phyloP scores from a whole-genome alignment of 2,329 filamentous ascomycete species.

The Curvularia eragrostidis region DNA sequence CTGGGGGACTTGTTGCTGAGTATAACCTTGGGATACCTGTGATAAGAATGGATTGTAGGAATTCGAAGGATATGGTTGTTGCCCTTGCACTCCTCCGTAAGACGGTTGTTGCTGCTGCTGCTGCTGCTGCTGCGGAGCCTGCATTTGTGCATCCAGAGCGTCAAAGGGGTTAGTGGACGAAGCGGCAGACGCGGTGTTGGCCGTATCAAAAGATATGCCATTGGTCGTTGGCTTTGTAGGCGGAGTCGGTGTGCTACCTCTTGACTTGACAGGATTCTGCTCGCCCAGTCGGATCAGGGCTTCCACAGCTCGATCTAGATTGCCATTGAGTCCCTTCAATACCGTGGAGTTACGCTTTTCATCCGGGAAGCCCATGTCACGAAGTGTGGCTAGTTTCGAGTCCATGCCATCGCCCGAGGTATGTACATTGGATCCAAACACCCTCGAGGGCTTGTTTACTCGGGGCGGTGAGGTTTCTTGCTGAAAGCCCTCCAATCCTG shows the following conservation, averaged over 20 bases:
- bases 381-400: slow-evolving; percentile 75
- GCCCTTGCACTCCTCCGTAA: too few relatives aligned
- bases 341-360: slow-evolving; percentile 80
- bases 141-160: slow-evolving; percentile 46
- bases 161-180: slow-evolving; percentile 55
- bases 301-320: slow-evolving; percentile 85
- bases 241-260: slow-evolving; percentile 58
- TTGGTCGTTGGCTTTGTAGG: slow-evolving; percentile 59
- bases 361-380: slow-evolving; percentile 92
- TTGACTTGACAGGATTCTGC: slow-evolving; percentile 39
- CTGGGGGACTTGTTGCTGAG: slow-evolving; percentile 17
- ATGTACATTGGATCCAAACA: slow-evolving; percentile 72
- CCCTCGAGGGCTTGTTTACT: slow-evolving; percentile 68
- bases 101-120: slow-evolving; percentile 41
- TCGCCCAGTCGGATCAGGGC: slow-evolving; percentile 83
- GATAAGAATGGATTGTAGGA: slow-evolving; percentile 75
- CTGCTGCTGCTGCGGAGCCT: slow-evolving; percentile 43
- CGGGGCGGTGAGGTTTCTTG: slow-evolving; percentile 49
- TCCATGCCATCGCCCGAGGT: slow-evolving; percentile 67
- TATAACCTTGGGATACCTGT: slow-evolving; percentile 41
- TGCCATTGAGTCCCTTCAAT: slow-evolving; percentile 81
- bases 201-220: slow-evolving; percentile 54
- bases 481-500: slow-evolving; percentile 42
- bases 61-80: slow-evolving; percentile 46
- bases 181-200: slow-evolving; percentile 37